Conservation (phyloP, 2,329 filamentous ascomycete genomes). For the Aspergillus terreus region DNA sequence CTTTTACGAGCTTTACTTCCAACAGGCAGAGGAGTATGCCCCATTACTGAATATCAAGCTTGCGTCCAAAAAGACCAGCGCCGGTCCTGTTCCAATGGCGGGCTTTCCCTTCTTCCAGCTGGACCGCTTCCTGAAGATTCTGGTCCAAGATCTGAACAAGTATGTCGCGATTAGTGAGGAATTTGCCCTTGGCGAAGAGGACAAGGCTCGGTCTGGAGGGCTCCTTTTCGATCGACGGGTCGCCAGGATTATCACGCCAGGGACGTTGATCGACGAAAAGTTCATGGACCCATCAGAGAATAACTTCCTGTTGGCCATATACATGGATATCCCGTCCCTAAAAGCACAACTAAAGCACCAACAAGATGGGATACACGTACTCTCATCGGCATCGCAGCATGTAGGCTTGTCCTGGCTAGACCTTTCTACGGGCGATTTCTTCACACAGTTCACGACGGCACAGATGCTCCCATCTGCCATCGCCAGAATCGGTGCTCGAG, state of each 20-base stretch:
- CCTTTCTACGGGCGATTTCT: constrained; percentile 91
- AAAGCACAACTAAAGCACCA: constrained; percentile 17
- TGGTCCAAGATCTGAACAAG: constrained; percentile 85
- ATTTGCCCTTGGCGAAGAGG: constrained; percentile 69
- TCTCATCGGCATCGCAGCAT: constrained; percentile 35
- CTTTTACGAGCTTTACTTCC: constrained; percentile 97
- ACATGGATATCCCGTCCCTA: constrained; percentile 46
- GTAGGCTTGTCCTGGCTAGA: constrained; percentile 92
- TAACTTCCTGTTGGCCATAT: constrained; percentile 84
- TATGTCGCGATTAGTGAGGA: constrained; percentile 95
- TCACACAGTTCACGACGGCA: constrained; percentile 71
- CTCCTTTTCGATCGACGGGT: constrained; percentile 82
- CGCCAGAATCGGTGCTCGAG: constrained; percentile 76
- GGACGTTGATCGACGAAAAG: constrained; percentile 93
- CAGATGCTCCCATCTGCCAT: constrained; percentile 73
- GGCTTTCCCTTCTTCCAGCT: constrained; percentile 93
- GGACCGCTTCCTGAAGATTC: constrained; percentile 84
- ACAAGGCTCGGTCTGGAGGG: constrained; percentile 70
- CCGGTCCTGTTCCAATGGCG: constrained; percentile 81
- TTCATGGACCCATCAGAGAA: constrained; percentile 94
- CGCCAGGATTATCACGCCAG: constrained; percentile 84
- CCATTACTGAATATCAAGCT: constrained; percentile 86
- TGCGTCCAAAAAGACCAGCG: constrained; percentile 72
- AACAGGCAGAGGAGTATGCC: constrained; percentile 86
- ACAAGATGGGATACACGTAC: constrained; percentile 20